Base-by-base conservation (phyloP, 2,329 filamentous ascomycete genomes). In the Cyclaneusma minus region DNA sequence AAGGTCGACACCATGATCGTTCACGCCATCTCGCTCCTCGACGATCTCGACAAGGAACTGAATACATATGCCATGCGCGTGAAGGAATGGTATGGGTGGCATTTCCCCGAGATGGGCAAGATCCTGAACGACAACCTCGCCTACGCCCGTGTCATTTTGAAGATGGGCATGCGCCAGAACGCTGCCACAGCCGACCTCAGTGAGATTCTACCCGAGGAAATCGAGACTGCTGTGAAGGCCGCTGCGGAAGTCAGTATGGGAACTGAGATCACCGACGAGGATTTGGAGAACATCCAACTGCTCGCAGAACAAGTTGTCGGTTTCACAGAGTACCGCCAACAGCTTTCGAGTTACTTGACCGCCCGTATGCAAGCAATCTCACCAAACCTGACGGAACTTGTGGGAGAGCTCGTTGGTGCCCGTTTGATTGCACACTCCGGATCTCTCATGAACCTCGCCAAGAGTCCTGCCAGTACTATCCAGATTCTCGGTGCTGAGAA, bases 1-100 rank as follows among this genome's bases (percentile, higher is more conserved):
- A 98, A 98, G 66, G 87, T 98, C 41, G 89, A 98, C 51, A 89
- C 89, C 27, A 98, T 98, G 89, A 93, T 98, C 48, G 85, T 98
- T 31, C 89, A 98, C 59, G 85, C 85, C 30, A 89, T 98, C 49
- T 77, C 79, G 37, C 70, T 94, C 27, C 66, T 98, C 24, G 89
- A 98, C 50, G 89, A 98, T 38, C 62, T 98, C 35, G 89, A 98
- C 62, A 98, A 98, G 66, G 89, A 98, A 57, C 64, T 98, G 37
- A 98, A 98, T 63, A 89, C 82, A 43, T 95, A 94, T 50, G 87
- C 89, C 38, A 98, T 98, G 89, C 70, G 89, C 53, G 84, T 94
- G 35, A 95, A 95, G 72, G 89, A 98, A 56, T 98, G 89, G 89
- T 98, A 98, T 51, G 89, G 89, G 46, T 98, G 89, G 89, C 89